A percentile compares a stretch with the other conserved stretches of the same genome.
Evolutionary conservation across 2,329 filamentous ascomycete genomes (phyloP).

Genomic region (Paracoccidioides lutzii): DNA sequence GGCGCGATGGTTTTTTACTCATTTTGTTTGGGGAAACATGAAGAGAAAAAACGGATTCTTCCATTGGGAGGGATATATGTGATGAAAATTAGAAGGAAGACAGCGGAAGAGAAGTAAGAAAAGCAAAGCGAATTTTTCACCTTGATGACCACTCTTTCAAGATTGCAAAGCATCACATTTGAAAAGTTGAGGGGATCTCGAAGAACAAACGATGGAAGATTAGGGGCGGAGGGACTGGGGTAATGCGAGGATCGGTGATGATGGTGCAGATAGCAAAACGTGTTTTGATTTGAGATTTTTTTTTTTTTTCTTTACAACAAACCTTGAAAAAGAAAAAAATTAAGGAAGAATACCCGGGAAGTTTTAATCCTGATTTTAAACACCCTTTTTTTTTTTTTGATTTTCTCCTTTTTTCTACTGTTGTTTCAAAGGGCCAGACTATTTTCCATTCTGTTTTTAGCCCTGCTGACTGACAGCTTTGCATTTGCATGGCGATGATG

Average conservation of each 20-base stretch:
- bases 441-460: neutral
- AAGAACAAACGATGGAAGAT: neutral
- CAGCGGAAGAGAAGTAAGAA: neutral
- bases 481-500: neutral
- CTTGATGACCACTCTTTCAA: neutral
- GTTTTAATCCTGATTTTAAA: neutral
- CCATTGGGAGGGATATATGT: neutral
- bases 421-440: no score
- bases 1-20: neutral
- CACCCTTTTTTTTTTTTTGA: neutral
- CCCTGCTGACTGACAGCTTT: neutral
- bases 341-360: constrained; percentile 2
- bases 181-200: neutral
- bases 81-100: neutral
- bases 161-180: no score
- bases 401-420: constrained; percentile 2
- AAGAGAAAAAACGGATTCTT: constrained; percentile 1
- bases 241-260: neutral
- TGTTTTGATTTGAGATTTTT: constrained; percentile 11
- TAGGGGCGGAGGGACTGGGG: no score
- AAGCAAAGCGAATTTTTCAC: neutral
- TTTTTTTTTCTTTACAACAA: neutral
- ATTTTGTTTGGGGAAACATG: neutral
- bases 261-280: neutral
- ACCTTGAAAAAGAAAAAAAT: neutral